phyloP scores from a whole-genome alignment of 2,329 filamentous ascomycete species.

The Pestalotiopsis fici region DNA sequence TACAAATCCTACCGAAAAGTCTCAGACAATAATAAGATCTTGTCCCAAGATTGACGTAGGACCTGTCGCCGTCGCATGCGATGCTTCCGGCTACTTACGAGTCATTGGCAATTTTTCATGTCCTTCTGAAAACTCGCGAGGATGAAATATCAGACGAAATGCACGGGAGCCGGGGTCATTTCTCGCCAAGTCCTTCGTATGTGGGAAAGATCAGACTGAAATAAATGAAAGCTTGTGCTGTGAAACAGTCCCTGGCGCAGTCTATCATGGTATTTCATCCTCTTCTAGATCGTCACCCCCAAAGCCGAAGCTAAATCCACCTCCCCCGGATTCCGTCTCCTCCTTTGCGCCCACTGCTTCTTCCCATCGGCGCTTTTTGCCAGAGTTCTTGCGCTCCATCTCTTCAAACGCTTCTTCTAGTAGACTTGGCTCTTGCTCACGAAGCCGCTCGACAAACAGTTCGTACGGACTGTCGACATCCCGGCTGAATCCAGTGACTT shows the following conservation, averaged over 20 bases:
- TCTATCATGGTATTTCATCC: slow-evolving; percentile 43
- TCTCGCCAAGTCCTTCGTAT: background rate
- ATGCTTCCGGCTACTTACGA: background rate
- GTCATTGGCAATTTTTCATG: background rate
- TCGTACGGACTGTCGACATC: slow-evolving; percentile 72
- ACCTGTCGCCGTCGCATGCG: background rate
- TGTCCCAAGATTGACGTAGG: background rate
- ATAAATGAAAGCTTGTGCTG: background rate
- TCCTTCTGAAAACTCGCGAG: background rate
- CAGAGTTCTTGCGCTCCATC: slow-evolving; percentile 61
- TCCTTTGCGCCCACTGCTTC: slow-evolving; percentile 63
- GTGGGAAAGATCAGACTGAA: background rate
- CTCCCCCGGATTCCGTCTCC: slow-evolving; percentile 31
- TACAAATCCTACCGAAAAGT: background rate
- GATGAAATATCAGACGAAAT: background rate
- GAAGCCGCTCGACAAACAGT: slow-evolving; percentile 72
- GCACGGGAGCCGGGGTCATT: background rate
- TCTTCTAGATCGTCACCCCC: slow-evolving; percentile 46
- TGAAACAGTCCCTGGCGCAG: background rate
- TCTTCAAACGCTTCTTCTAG: slow-evolving; percentile 65
- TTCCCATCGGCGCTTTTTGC: slow-evolving; percentile 86
- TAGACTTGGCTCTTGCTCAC: slow-evolving; percentile 63
- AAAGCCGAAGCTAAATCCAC: slow-evolving; percentile 58
- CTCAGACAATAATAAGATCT: background rate
- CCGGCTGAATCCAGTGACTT: slow-evolving; percentile 82